phyloP scores from a whole-genome alignment of 345 rosid genomes.

The Eucalyptus sp. region DNA sequence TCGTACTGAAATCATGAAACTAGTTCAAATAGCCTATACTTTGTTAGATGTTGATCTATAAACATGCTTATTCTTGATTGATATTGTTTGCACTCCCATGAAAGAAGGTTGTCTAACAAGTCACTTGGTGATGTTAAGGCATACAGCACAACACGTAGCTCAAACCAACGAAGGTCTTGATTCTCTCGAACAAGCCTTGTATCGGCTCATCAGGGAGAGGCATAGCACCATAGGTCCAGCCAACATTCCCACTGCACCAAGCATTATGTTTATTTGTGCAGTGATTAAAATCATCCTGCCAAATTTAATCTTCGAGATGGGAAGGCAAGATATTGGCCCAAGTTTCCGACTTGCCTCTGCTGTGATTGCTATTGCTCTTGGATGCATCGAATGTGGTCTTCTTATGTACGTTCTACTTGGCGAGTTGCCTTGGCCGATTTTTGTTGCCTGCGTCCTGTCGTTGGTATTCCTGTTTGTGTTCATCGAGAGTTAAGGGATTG shows the following conservation, averaged over 20 bases:
- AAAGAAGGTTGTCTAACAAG: not conserved
- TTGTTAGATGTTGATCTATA: accelerated
- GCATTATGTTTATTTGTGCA: not conserved
- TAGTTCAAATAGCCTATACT: not conserved
- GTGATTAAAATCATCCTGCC: not conserved
- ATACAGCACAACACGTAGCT: accelerated
- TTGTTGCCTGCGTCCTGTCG: accelerated
- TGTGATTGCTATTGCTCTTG: not conserved
- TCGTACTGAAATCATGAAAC: accelerated
- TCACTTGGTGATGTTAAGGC: accelerated
- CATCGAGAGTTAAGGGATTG: not conserved
- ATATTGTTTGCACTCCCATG: too few species aligned
- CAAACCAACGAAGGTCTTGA: not conserved
- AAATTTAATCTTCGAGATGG: accelerated
- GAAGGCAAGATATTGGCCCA: not conserved
- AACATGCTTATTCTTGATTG: accelerated
- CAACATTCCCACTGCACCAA: not conserved
- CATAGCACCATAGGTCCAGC: not conserved
- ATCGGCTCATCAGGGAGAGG: accelerated
- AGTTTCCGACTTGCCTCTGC: accelerated
- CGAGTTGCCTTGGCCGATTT: accelerated
- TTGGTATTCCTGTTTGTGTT: not conserved
- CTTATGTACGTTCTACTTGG: accelerated
- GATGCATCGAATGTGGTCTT: not conserved
- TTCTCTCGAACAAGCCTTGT: too few species aligned